These are phyloP conservation scores for Botrytis fabae DNA, from an alignment of 2,329 filamentous ascomycete species.

Conservation along the genomic window DNA sequence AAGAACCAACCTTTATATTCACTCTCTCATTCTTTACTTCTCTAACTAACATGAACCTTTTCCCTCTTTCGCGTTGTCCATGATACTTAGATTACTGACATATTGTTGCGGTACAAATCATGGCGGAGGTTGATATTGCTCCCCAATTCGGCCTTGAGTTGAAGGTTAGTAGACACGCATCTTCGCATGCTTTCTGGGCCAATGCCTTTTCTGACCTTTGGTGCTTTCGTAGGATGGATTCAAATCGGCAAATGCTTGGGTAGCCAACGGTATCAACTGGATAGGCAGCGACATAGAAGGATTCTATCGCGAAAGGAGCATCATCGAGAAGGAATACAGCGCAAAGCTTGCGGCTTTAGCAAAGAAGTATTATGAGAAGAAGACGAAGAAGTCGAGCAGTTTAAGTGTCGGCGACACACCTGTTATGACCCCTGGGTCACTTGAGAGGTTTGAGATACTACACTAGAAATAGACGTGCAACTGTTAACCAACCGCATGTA, in stretches of 20 bases:
- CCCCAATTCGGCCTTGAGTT: constrained; percentile 91
- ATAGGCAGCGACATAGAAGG: constrained; percentile 87
- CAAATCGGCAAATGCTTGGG: constrained; percentile 92
- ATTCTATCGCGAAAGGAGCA: constrained; percentile 93
- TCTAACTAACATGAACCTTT: constrained; percentile 27
- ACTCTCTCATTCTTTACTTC: constrained; percentile 11
- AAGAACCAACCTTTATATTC: constrained; percentile 5
- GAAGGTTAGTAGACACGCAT: constrained; percentile 62
- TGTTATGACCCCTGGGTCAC: constrained; percentile 87
- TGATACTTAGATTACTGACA: constrained; percentile 28
- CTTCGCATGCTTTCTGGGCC: constrained; percentile 20
- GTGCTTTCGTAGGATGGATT: constrained; percentile 75
- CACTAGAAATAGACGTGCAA: constrained; percentile 21
- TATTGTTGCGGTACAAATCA: constrained; percentile 43
- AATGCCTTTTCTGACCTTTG: constrained; percentile 28
- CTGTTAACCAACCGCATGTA: constrained; percentile 39
- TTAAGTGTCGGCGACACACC: constrained; percentile 94
- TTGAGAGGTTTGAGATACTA: constrained; percentile 66
- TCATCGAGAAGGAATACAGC: constrained; percentile 95
- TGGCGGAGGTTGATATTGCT: constrained; percentile 80
- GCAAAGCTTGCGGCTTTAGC: constrained; percentile 82
- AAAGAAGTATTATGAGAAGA: constrained; percentile 97
- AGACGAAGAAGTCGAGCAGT: constrained; percentile 81
- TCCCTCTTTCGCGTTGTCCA: constrained; percentile 27
- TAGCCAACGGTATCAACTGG: constrained; percentile 85